Evolutionary conservation across 1,139 yeast genomes (phyloP).

Genomic region (Hemisphaericaspora xylofermentans): DNA sequence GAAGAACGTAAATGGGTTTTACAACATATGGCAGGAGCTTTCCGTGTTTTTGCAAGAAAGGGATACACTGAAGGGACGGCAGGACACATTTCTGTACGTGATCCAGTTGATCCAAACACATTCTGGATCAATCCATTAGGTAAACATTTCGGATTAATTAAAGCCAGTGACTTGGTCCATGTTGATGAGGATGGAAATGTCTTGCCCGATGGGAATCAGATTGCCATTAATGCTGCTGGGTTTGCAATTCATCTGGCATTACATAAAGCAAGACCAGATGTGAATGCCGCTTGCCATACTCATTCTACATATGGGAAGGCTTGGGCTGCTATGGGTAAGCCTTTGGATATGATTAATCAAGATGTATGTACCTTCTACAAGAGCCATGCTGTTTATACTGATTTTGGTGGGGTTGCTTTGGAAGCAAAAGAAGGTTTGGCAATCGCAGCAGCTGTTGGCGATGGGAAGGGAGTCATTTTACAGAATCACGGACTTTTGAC

Average conservation of each 20-base stretch:
- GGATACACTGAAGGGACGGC: conserved; percentile 78
- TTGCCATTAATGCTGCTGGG: conserved; percentile 76
- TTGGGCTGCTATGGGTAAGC: conserved; percentile 67
- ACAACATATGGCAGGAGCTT: conserved; percentile 82
- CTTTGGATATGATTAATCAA: conserved; percentile 77
- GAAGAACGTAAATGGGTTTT: conserved; percentile 61
- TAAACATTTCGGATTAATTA: conserved; percentile 66
- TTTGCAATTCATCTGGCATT: conserved; percentile 77
- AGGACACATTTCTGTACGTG: conserved; percentile 79
- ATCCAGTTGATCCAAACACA: conserved; percentile 66
- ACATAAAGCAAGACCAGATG: conserved; percentile 76
- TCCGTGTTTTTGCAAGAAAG: conserved; percentile 71
- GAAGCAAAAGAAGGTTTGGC: conserved; percentile 69
- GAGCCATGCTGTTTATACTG: conserved; percentile 60
- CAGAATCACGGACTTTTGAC: conserved; percentile 81
- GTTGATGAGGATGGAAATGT: conserved; percentile 72
- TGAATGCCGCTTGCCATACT: conserved; percentile 79
- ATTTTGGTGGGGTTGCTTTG: conserved; percentile 80
- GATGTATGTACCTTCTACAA: conserved; percentile 71
- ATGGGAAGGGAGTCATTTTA: conserved; percentile 59
- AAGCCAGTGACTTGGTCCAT: conserved; percentile 73
- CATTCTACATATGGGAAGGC: conserved; percentile 78
- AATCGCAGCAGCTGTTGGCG: conserved; percentile 69
- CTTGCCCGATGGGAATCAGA: conserved; percentile 61
- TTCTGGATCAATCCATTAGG: conserved; percentile 83